These are phyloP conservation scores for Pichia scutulata DNA, from an alignment of 805 yeast genomes.

Conservation along the genomic window DNA sequence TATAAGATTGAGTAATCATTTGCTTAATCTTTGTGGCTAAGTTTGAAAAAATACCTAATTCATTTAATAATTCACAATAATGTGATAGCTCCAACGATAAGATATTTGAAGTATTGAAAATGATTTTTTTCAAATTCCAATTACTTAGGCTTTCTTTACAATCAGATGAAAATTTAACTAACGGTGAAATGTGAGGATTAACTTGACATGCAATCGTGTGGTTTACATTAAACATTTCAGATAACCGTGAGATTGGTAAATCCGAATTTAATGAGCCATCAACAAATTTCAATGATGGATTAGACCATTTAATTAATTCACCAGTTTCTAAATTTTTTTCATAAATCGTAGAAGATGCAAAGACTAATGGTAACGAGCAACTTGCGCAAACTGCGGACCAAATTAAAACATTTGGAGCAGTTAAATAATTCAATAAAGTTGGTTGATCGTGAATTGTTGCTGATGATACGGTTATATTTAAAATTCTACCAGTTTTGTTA, in stretches of 20 bases:
- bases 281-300: constrained; percentile 68
- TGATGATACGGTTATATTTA: constrained; percentile 90
- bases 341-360: constrained; percentile 76
- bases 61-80: constrained; percentile 61
- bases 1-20: constrained; percentile 75
- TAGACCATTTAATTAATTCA: constrained; percentile 72
- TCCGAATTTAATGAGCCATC: constrained; percentile 97
- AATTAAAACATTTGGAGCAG: constrained; percentile 73
- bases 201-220: constrained; percentile 97
- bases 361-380: constrained; percentile 88
- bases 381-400: constrained; percentile 93
- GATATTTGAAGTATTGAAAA: constrained; percentile 45
- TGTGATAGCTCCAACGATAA: constrained; percentile 70
- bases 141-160: constrained; percentile 31
- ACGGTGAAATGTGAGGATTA: constrained; percentile 91
- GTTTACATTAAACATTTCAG: constrained; percentile 96
- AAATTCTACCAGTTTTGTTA: constrained; percentile 86
- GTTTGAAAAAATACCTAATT: constrained; percentile 69
- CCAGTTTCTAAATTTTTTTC: constrained; percentile 77
- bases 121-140: constrained; percentile 42
- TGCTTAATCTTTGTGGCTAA: constrained; percentile 66
- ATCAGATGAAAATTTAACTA: constrained; percentile 60
- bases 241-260: constrained; percentile 78
- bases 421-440: constrained; percentile 65
- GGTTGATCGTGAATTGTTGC: constrained; percentile 91